Percentiles rank a stretch among this genome's conserved stretches.
These are phyloP conservation scores for Rhamnella rubrinervis DNA, from an alignment of 331 rosid genomes.

Conservation along the genomic window DNA sequence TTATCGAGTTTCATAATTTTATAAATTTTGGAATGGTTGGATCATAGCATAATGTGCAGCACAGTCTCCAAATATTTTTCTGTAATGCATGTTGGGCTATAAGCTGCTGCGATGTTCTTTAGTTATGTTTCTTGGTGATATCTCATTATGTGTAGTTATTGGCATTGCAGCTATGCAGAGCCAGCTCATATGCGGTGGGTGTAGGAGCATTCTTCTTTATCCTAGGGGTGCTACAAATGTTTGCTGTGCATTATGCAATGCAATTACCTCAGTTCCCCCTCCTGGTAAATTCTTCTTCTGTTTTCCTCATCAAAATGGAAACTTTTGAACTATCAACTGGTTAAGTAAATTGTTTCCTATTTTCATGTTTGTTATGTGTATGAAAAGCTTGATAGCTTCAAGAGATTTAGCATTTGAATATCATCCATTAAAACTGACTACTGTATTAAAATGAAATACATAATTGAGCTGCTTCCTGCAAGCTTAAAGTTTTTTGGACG, in stretches of 20 bases:
- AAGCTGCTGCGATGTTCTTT: neutral
- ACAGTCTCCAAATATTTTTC: neutral
- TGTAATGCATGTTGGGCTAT: neutral
- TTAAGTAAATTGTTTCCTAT: too few species aligned
- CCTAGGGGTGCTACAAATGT: slow-evolving; percentile 95
- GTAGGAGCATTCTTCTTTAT: slow-evolving; percentile 84
- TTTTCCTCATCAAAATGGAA: slow-evolving; percentile 5
- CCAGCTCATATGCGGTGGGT: slow-evolving; percentile 89
- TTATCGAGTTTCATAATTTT: too few species aligned
- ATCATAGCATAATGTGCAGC: too few species aligned
- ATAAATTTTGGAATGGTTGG: too few species aligned
- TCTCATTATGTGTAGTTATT: slow-evolving; percentile 13
- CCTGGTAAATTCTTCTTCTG: slow-evolving; percentile 50
- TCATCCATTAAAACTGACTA: too few species aligned
- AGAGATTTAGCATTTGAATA: too few species aligned
- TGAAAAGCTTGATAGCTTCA: too few species aligned
- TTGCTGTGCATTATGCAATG: slow-evolving; percentile 86
- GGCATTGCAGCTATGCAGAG: slow-evolving; percentile 84
- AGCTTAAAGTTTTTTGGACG: too few species aligned
- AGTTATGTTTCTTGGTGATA: neutral
- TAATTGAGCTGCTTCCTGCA: too few species aligned
- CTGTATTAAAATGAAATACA: too few species aligned
- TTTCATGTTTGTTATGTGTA: too few species aligned
- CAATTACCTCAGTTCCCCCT: slow-evolving; percentile 80
- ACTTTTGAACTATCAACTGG: neutral